Evolutionary conservation across 345 rosid species (phyloP), one percentile per base, ranked within the genome.

Genomic region (Erodium maritimum): DNA sequence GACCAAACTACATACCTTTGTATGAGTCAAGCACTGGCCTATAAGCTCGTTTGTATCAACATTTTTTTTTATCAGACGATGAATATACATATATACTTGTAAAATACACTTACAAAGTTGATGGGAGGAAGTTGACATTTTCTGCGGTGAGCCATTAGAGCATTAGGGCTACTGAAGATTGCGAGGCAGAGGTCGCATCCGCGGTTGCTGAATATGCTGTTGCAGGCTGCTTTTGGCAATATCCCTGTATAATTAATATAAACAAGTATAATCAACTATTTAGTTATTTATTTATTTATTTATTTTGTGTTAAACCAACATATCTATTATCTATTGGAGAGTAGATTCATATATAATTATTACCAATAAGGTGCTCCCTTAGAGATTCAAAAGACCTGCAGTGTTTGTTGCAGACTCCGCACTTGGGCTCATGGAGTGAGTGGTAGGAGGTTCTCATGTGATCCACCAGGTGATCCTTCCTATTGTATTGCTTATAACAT

Each of bases 401-500:
- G 69, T 84, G 95, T 71, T 89, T 89, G n/a, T 65, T 65, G 70
- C 95, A 89, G 55, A 79, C 80, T 34, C 60, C 71, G 52, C 91
- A 86, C 48, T 62, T 71, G 54, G 96, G 91, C 73, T 86, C 82
- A 76, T 82, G 96, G 62, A 61, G 66, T 2, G 95, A 84, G 66
- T 84, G 96, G 73, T 69, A 78, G 5, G 88, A 73, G 61, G 66
- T 71, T 72, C 79, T 86, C 95, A 89, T 82, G 77, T 86, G 96
- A 69, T 82, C 90, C 20, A 90, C 75, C 16, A 86, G 95, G 72
- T 86, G 95, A 48, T 73, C 75, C 63, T 78, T 77, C 71, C 77
- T 81, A 60, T 82, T 86, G 59, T 73, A 90, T 69, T 84, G 82
- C 79, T 79, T 81, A 77, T 62, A 81, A 77, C 95, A 90, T 25